Percentiles rank a stretch among this genome's conserved stretches.
These are phyloP conservation scores for Delphinella strobiligena DNA, from an alignment of 2,329 filamentous ascomycete species.

Conservation along the genomic window DNA sequence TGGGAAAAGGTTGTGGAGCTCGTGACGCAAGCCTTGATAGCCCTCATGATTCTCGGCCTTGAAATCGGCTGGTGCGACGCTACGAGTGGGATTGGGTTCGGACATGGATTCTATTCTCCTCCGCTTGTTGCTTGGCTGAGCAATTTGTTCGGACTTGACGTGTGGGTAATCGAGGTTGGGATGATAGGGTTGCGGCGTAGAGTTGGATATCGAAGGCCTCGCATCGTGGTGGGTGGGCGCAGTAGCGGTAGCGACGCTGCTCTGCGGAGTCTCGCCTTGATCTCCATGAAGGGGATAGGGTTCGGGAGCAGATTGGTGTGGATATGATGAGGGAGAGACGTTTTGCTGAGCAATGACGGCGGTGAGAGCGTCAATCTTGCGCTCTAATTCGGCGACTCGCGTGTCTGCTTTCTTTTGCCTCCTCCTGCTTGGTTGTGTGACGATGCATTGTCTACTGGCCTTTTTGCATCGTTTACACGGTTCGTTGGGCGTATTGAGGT, in stretches of 20 bases:
- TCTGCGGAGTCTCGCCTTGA: neutral
- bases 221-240: neutral
- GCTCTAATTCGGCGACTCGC: constrained; percentile 78
- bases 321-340: neutral
- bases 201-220: neutral
- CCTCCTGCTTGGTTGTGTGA: constrained; percentile 65
- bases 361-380: constrained; percentile 81
- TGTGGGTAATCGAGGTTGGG: neutral
- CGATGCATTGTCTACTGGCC: constrained; percentile 63
- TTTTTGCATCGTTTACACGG: constrained; percentile 59
- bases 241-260: no score
- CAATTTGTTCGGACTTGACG: neutral
- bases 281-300: neutral
- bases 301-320: neutral
- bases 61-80: neutral
- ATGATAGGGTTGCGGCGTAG: neutral
- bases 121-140: neutral
- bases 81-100: neutral
- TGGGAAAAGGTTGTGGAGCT: constrained; percentile 14
- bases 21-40: neutral
- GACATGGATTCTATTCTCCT: neutral
- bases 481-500: constrained; percentile 48
- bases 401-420: constrained; percentile 87
- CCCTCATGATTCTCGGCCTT: neutral
- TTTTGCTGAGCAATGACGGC: constrained; percentile 56